A percentile compares a stretch with the other conserved stretches of the same genome.
Conservation (phyloP, 192 early-diverging fungal genomes). For the Umbelopsis sp. region DNA sequence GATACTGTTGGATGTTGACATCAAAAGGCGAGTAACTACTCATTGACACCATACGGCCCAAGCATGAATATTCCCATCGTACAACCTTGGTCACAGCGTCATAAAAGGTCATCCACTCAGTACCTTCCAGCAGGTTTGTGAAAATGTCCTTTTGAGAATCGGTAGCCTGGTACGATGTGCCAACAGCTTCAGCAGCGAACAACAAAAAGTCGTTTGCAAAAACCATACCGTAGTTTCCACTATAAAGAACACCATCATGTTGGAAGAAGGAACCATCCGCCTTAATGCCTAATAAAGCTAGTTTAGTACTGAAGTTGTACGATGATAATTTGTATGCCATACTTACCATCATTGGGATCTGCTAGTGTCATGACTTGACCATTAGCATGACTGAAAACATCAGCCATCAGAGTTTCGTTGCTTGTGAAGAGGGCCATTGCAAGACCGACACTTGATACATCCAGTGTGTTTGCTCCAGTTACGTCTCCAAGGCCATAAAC, state of each 20-base stretch:
- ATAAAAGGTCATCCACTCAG: slow-evolving; percentile 28
- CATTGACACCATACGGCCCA: slow-evolving; percentile 34
- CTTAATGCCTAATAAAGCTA: slow-evolving; percentile 17
- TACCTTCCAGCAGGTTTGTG: slow-evolving; percentile 22
- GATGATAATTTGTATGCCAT: neutral
- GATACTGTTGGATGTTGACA: slow-evolving; percentile 16
- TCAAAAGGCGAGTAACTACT: slow-evolving; percentile 17
- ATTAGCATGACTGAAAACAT: slow-evolving; percentile 20
- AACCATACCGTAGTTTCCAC: slow-evolving; percentile 31
- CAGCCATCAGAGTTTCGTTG: slow-evolving; percentile 8
- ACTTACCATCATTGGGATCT: slow-evolving; percentile 6
- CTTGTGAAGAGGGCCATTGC: slow-evolving; percentile 21
- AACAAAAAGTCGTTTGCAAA: slow-evolving; percentile 16
- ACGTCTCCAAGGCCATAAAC: slow-evolving; percentile 21
- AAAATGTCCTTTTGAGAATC: slow-evolving; percentile 8
- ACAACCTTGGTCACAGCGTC: neutral
- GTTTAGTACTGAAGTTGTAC: neutral
- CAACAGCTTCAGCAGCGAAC: slow-evolving; percentile 10
- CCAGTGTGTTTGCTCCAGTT: slow-evolving; percentile 31
- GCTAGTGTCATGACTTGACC: slow-evolving; percentile 10
- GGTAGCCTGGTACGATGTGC: slow-evolving; percentile 19
- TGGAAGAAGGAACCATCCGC: slow-evolving; percentile 31
- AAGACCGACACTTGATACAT: slow-evolving; percentile 16
- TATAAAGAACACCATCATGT: slow-evolving; percentile 25
- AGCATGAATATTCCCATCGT: slow-evolving; percentile 24